A percentile compares a stretch with the other conserved stretches of the same genome.
Evolutionary conservation across 345 rosid genomes (phyloP).

Genomic region (Erucastrum elatum): DNA sequence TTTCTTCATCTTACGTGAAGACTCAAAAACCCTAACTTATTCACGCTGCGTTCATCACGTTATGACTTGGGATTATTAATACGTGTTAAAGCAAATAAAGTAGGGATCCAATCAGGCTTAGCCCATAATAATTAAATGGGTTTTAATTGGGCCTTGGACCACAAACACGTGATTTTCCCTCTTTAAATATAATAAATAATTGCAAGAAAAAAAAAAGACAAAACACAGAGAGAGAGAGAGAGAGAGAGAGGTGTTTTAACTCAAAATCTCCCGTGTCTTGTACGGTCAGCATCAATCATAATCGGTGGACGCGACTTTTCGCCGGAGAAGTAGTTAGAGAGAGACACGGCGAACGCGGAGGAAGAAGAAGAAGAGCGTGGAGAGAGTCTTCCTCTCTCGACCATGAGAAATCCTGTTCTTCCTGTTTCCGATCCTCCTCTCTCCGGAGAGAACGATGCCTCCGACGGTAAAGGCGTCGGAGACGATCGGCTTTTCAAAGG

Average conservation of each 20-base stretch:
- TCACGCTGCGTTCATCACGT: not conserved
- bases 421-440: slow-evolving; percentile 65
- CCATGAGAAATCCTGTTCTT: slow-evolving; percentile 52
- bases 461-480: slow-evolving; percentile 50
- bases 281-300: slow-evolving; percentile 35
- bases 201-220: not conserved
- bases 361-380: slow-evolving; percentile 32
- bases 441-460: slow-evolving; percentile 52
- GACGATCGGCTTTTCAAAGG: slow-evolving; percentile 73
- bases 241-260: not conserved
- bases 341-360: slow-evolving; percentile 20
- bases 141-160: slow-evolving; percentile 27
- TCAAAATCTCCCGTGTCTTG: slow-evolving; percentile 34
- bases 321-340: slow-evolving; percentile 19
- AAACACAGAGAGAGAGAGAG: not conserved
- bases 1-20: not conserved
- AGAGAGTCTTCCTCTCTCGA: slow-evolving; percentile 47
- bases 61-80: not conserved
- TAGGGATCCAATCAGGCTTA: not conserved
- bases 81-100: not conserved
- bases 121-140: not conserved
- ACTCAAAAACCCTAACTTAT: too few species aligned
- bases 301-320: slow-evolving; percentile 14
- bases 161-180: slow-evolving; percentile 2
- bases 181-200: not conserved